A percentile compares a stretch with the other conserved stretches of the same genome.
Evolutionary conservation across 202 grass and related monocot genomes (phyloP).

Genomic region (Setaria viridis): DNA sequence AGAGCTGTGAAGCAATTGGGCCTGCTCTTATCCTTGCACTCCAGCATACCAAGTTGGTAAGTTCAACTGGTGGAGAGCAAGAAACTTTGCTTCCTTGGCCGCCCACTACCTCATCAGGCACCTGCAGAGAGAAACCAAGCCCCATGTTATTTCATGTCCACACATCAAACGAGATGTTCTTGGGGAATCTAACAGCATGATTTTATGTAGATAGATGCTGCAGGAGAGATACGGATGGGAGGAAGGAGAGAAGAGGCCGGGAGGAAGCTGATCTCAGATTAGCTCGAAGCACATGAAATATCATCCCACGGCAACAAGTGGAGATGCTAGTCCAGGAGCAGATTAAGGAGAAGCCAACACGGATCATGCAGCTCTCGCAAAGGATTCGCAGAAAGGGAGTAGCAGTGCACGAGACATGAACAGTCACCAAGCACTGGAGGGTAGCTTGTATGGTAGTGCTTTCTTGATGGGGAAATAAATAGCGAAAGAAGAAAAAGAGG

Average conservation of each 20-base stretch:
- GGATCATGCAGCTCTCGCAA: constrained; percentile 37
- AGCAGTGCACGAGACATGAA: constrained; percentile 52
- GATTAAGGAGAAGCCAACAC: constrained; percentile 37
- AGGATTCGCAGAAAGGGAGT: constrained; percentile 47
- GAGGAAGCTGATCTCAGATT: constrained; percentile 15
- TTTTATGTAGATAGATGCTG: constrained; percentile 79
- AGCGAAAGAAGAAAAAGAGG: constrained; percentile 40
- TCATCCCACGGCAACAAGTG: constrained; percentile 36
- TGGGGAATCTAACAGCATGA: constrained; percentile 56
- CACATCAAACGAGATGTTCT: constrained; percentile 42
- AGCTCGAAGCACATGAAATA: constrained; percentile 76
- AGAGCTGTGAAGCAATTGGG: constrained; percentile 78
- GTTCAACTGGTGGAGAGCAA: constrained; percentile 47
- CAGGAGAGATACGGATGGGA: constrained; percentile 15
- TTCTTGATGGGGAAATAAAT: constrained; percentile 70
- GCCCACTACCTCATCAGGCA: constrained; percentile 49
- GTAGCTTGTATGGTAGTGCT: constrained; percentile 55
- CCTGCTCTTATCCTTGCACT: constrained; percentile 75
- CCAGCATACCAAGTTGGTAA: constrained; percentile 83
- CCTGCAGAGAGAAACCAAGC: constrained; percentile 53
- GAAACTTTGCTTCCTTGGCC: constrained; percentile 42
- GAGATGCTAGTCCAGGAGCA: constrained; percentile 23
- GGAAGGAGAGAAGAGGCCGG: constrained; percentile 23
- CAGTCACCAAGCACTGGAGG: constrained; percentile 46
- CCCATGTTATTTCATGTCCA: constrained; percentile 84